A percentile compares a stretch with the other conserved stretches of the same genome.
Evolutionary conservation across 169 alveolate species (phyloP).

Genomic region (Plasmodium gonderi): DNA sequence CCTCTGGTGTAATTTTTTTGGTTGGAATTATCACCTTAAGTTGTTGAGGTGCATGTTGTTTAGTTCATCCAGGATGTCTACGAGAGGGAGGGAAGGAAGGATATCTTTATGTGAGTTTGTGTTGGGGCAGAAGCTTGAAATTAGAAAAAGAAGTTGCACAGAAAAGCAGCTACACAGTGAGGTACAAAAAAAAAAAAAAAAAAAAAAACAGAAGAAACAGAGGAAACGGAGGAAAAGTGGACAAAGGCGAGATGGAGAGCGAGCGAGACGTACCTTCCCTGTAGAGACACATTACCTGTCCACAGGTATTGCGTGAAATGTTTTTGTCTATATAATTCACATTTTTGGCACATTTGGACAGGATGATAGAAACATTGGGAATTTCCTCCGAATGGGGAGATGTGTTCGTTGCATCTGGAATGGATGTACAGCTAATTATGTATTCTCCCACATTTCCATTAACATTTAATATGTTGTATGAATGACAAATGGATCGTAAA

Average conservation of each 20-base stretch:
- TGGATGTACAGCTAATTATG: conserved; percentile 23
- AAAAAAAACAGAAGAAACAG: too few relatives aligned
- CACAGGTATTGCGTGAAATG: neutral
- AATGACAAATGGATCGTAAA: conserved; percentile 1
- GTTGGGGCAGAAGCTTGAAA: neutral
- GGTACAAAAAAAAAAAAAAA: too few relatives aligned
- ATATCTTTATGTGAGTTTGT: neutral
- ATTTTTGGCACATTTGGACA: conserved; percentile 28
- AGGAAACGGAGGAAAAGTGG: too few relatives aligned
- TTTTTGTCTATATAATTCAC: conserved; percentile 18
- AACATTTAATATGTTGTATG: conserved; percentile 15
- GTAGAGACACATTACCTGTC: conserved; percentile 9
- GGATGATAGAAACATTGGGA: conserved; percentile 9
- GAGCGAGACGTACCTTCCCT: conserved; percentile 27
- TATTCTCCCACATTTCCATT: conserved; percentile 66
- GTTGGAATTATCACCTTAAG: conserved; percentile 2
- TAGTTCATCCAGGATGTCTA: conserved; percentile 55
- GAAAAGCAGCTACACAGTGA: too few relatives aligned
- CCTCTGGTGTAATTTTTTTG: neutral
- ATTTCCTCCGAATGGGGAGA: neutral
- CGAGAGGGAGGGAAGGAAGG: neutral
- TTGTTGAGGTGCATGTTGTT: conserved; percentile 49
- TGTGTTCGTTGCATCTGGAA: neutral
- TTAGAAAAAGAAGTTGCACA: neutral
- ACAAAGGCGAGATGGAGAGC: too few relatives aligned